Evolutionary conservation across 805 yeast species (phyloP).

Genomic region (Kluyveromyces nonfermentans): DNA sequence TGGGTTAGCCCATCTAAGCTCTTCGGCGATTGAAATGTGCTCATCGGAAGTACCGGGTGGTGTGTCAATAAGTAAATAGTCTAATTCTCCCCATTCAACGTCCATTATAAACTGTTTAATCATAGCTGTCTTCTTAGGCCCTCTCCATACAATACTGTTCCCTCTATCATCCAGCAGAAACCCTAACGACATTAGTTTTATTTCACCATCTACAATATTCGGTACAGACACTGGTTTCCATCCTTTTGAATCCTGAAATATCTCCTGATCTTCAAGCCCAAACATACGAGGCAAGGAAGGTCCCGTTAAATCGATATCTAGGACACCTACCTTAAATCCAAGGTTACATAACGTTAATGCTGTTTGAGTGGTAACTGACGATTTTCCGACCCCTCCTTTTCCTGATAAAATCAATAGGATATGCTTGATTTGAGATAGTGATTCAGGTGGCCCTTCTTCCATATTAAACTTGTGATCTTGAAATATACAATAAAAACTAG

Average conservation of each 20-base stretch:
- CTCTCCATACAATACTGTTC: conserved; percentile 94
- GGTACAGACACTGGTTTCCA: conserved; percentile 78
- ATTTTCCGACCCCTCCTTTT: conserved; percentile 96
- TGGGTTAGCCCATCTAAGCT: conserved; percentile 56
- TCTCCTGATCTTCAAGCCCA: conserved; percentile 72
- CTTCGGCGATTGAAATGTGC: conserved; percentile 94
- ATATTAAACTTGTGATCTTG: conserved; percentile 4
- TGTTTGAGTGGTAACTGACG: conserved; percentile 89
- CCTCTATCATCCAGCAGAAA: conserved; percentile 78
- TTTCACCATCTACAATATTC: conserved; percentile 31
- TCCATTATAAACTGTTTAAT: conserved; percentile 85
- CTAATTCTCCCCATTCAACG: conserved; percentile 79
- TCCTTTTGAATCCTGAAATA: conserved; percentile 71
- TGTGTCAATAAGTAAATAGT: conserved; percentile 79
- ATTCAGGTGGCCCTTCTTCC: conserved; percentile 19
- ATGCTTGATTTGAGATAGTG: conserved; percentile 53
- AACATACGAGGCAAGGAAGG: conserved; percentile 96
- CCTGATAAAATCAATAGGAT: conserved; percentile 81
- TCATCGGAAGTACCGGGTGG: conserved; percentile 99
- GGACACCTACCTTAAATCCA: conserved; percentile 82
- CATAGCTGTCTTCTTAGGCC: conserved; percentile 98
- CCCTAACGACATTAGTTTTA: conserved; percentile 80
- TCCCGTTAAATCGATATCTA: conserved; percentile 93
- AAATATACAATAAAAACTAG: background rate
- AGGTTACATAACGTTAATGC: conserved; percentile 68